Conservation (phyloP, 2,329 filamentous ascomycete species). For the Fusarium sp. region DNA sequence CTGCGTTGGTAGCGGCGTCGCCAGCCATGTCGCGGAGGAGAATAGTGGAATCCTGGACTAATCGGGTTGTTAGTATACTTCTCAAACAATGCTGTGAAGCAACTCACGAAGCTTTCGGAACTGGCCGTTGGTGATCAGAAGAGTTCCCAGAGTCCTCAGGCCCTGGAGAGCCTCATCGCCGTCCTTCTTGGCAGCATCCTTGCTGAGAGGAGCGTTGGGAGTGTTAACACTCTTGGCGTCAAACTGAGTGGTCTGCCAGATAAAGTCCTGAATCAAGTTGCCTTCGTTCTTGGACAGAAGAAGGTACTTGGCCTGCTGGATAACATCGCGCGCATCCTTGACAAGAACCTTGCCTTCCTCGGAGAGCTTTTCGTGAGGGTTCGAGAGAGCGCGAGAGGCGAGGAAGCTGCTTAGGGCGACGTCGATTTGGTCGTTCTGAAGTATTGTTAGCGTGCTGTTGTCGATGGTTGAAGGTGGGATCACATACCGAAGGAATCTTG, state of each 20-base stretch:
- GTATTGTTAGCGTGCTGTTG: slow-evolving; percentile 3
- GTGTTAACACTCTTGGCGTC: slow-evolving; percentile 70
- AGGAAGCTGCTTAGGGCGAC: slow-evolving; percentile 92
- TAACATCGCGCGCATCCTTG: slow-evolving; percentile 80
- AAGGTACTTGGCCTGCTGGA: slow-evolving; percentile 86
- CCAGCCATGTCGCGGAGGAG: slow-evolving; percentile 91
- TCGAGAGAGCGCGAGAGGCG: slow-evolving; percentile 74
- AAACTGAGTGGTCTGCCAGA: slow-evolving; percentile 90
- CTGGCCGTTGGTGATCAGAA: slow-evolving; percentile 95
- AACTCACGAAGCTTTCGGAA: slow-evolving; percentile 88
- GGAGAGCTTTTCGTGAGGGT: slow-evolving; percentile 82
- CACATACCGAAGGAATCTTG: slow-evolving; percentile 87
- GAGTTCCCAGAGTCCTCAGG: slow-evolving; percentile 85
- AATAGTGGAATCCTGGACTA: slow-evolving; percentile 81
- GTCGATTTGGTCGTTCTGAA: slow-evolving; percentile 93
- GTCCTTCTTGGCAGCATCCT: slow-evolving; percentile 83
- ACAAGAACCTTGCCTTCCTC: slow-evolving; percentile 84
- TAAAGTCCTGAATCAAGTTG: slow-evolving; percentile 94
- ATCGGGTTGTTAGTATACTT: slow-evolving; percentile 28
- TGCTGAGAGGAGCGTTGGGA: slow-evolving; percentile 77
- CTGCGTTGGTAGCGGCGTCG: slow-evolving; percentile 86
- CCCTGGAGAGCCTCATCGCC: slow-evolving; percentile 87
- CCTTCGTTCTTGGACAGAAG: slow-evolving; percentile 95
- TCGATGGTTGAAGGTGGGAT: neutral
- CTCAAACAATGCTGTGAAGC: no score